Evolutionary conservation across 768 basidiomycete species (phyloP).

Genomic region (Pisolithus microcarpus): DNA sequence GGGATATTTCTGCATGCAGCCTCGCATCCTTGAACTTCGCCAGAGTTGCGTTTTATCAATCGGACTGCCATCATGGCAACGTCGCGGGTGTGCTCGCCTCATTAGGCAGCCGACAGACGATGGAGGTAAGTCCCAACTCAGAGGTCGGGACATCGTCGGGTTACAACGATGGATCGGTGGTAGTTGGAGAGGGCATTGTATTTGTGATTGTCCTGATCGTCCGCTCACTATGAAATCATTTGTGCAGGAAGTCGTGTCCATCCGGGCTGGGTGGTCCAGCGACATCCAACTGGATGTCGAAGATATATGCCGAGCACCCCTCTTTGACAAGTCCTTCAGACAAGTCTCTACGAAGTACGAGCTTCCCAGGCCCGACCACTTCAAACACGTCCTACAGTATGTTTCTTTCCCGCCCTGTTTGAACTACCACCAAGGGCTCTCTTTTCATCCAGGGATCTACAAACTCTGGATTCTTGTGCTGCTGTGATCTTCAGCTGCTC

Average conservation of each 20-base stretch:
- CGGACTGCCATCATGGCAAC: not conserved
- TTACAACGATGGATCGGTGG: not conserved
- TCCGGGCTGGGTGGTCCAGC: conserved; percentile 51
- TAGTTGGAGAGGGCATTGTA: not conserved
- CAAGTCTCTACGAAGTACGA: conserved; percentile 31
- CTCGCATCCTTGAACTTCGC: conserved; percentile 53
- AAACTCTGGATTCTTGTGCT: conserved; percentile 15
- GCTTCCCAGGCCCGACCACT: conserved; percentile 31
- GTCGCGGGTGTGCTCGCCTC: not conserved
- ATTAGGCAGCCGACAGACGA: not conserved
- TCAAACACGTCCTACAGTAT: conserved; percentile 25
- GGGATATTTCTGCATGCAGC: conserved; percentile 42
- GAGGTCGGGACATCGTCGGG: not conserved
- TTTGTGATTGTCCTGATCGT: not conserved
- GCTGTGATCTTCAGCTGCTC: conserved; percentile 58
- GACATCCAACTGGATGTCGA: conserved; percentile 51
- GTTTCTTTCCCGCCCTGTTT: conserved; percentile 1
- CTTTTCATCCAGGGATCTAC: conserved; percentile 19
- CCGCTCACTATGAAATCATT: not conserved
- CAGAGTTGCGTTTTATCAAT: conserved; percentile 20
- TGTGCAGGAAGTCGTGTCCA: conserved; percentile 46
- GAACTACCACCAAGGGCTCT: not conserved
- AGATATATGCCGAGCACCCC: conserved; percentile 40
- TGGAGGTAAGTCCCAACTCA: not conserved
- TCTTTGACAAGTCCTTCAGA: conserved; percentile 39